Conservation (phyloP, 225 moss, liverwort and hornwort genomes). For the Thuidium tamariscinum region DNA sequence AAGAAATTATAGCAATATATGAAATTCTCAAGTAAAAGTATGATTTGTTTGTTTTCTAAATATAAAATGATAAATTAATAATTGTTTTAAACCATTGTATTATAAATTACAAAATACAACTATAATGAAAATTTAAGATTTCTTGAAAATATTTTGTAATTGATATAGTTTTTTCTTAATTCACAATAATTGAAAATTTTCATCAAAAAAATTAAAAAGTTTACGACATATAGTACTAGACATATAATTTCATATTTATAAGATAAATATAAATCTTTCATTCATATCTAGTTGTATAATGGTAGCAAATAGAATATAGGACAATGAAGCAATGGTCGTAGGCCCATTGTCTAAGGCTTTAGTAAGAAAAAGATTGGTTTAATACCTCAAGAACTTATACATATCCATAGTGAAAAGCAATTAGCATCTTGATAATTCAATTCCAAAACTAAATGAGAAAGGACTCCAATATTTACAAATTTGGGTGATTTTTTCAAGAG, state of each 20-base stretch:
- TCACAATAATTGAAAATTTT: neutral
- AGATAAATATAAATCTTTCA: neutral
- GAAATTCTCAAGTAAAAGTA: neutral
- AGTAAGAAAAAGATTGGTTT: accelerated
- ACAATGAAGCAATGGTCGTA: neutral
- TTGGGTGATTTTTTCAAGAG: neutral
- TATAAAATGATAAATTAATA: neutral
- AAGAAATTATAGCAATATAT: neutral
- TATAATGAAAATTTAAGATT: neutral
- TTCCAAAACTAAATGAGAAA: neutral
- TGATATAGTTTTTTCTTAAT: neutral
- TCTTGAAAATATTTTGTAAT: accelerated
- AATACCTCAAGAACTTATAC: neutral
- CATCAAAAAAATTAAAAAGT: neutral
- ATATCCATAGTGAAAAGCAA: neutral
- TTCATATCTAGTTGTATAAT: neutral
- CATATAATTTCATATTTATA: neutral
- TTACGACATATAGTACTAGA: neutral
- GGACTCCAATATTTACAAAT: neutral
- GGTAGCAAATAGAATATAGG: accelerated
- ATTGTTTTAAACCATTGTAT: neutral
- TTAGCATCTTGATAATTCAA: neutral
- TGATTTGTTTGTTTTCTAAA: neutral
- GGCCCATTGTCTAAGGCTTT: accelerated
- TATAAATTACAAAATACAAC: neutral